These are phyloP conservation scores for Cucurbita pepo DNA, from an alignment of 306 rosid genomes.

Conservation along the genomic window DNA sequence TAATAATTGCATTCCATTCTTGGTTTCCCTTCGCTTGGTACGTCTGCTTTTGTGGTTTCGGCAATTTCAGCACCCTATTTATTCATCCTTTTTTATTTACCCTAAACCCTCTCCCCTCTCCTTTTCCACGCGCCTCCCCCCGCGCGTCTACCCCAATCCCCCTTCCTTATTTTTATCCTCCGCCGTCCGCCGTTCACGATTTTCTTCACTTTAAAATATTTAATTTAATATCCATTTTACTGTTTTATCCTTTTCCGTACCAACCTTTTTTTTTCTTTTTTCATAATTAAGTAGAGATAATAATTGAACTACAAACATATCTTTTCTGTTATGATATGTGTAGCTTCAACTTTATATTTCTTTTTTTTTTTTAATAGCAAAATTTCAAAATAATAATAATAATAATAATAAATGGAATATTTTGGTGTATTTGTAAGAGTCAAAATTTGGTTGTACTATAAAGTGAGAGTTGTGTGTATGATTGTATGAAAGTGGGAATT, in stretches of 20 bases:
- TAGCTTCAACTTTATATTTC: too few species aligned
- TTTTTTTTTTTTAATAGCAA: too few species aligned
- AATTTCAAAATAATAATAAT: too few species aligned
- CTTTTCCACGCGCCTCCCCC: neutral
- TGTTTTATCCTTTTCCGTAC: neutral
- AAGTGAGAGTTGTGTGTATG: neutral
- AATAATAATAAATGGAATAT: neutral
- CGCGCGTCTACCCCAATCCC: neutral
- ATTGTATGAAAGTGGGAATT: neutral
- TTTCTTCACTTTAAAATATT: neutral
- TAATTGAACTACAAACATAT: neutral
- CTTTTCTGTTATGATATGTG: neutral
- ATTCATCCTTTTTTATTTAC: neutral
- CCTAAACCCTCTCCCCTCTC: too few species aligned
- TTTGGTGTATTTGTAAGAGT: neutral
- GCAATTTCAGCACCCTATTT: neutral
- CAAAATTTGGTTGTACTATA: neutral
- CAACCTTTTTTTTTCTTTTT: neutral
- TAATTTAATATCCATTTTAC: neutral
- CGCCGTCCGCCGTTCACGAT: neutral
- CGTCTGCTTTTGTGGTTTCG: constrained; percentile 1
- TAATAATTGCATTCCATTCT: neutral
- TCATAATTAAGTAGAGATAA: neutral
- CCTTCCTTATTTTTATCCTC: neutral
- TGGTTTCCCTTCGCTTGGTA: neutral